Evolutionary conservation across 371 early-diverging fungal species (phyloP), one percentile per base, ranked within the genome.

Genomic region (Mucor sp.): DNA sequence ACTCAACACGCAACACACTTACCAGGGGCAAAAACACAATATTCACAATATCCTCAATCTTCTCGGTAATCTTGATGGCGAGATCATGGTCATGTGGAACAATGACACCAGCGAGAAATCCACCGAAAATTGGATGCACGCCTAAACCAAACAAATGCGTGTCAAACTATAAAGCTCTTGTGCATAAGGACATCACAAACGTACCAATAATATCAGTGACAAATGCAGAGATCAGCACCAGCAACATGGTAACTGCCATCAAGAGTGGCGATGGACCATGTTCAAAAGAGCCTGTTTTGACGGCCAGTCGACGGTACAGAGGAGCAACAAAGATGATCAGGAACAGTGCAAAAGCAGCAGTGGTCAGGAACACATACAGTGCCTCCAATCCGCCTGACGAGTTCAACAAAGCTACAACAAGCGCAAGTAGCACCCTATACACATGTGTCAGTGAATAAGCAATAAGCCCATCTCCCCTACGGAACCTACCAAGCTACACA

Each of bases 51-150:
- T 98, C 98, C 74, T 98, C 97, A 47, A 96, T 91, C 78, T 95
- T 91, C 67, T 96, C 95, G 5, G 95, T 91, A 19, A 98, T 85
- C 55, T 89, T 89, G 58, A 92, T 81, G 5, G 96, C 91, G 69
- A 98, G 91, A 23, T 96, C 95, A 60, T 89, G 84, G 56, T 94
- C 91, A 75, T 95, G 96, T 1, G 98, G 97, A 14, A 93, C 84
- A 39, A 94, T 91, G 32, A 94, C 81, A 5, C 98, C 97, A 15
- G 89, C 87, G 6, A 97, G 62, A 74, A 96, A 96, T 3, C 90
- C 94, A 21, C 98, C 98, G 83, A 98, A 97, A 63, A 97, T 96
- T 33, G 60, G 60, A 47, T 67, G 67, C 35, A 67, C 47, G 19
- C 67, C 63, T 63, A 6, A 6, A 6, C 30, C 30, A 30, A 30